Base-by-base conservation (phyloP, 768 basidiomycete species). In the Amanita phalloides region DNA sequence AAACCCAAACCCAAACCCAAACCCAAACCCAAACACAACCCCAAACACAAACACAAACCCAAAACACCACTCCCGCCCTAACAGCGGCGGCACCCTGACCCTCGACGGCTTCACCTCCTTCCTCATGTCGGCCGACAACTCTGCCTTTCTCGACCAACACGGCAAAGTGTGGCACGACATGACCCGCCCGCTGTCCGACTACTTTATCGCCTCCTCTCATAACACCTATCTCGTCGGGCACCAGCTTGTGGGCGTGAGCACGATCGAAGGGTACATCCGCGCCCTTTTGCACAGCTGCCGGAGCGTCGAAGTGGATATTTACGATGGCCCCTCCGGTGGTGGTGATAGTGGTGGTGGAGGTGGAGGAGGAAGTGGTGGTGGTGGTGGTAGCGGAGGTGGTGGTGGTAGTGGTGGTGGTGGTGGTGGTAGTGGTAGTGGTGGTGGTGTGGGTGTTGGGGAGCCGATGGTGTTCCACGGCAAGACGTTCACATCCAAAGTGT, bases 291-390 rank as follows among this genome's bases (percentile, higher is more conserved):
- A 86, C 42, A 78, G 87, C 33, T 91, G 90, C 61, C 76, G 90
- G 7, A 86, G 82, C 50, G 90, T 92, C 35, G 90, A 92, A 63
- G 93, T 98, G 60, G 95, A 98, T 58, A 82, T 94, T 39, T 96
- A 84, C 62, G 90, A 96, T 55, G 33, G 33, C 1, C 32, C 32
- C 32, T 32, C 32, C 10, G 10, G 33, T 10, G 4, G 32, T 32
- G 32, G 9, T 5, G 9, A 6, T 28, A 6, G 28, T 6, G 28
- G 28, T 28, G 7, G 28, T 7, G 6, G 28, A 1, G 4, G 28
- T 28, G 28, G 28, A 2, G 8, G 30, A 2, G 9, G 30, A 2
- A 3, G 30, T 30, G 30, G 30, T 2, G 9, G 30, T 30, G 8
- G 30, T 30, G 30, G 30, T 1, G 9, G 30, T 30, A 4, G 30